A percentile compares a stretch with the other conserved stretches of the same genome.
Evolutionary conservation across 2,329 filamentous ascomycete genomes (phyloP).

Genomic region (Niveomyces coronatus): DNA sequence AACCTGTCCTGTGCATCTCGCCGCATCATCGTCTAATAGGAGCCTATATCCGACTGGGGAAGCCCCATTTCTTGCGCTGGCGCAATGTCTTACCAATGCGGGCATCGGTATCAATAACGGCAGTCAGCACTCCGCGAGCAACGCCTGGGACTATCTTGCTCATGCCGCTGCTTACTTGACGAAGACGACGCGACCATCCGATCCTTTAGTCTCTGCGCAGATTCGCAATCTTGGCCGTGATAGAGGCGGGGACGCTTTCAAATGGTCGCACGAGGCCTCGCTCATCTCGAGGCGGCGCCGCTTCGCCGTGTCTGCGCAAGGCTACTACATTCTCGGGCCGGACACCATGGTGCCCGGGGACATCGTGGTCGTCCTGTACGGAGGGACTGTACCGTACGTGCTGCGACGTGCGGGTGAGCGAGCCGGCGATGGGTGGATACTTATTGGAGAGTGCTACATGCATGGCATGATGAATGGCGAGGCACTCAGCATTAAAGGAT

Average conservation of each 20-base stretch:
- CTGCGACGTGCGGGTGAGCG: slow-evolving; percentile 13
- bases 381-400: slow-evolving; percentile 23
- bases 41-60: slow-evolving; percentile 16
- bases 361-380: slow-evolving; percentile 22
- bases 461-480: slow-evolving; percentile 28
- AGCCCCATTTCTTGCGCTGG: slow-evolving; percentile 22
- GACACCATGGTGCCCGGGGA: slow-evolving; percentile 21
- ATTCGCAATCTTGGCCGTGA: slow-evolving; percentile 17
- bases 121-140: slow-evolving; percentile 16
- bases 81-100: slow-evolving; percentile 25
- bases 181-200: slow-evolving; percentile 11
- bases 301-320: slow-evolving; percentile 21
- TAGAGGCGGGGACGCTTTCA: slow-evolving; percentile 19
- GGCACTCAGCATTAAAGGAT: slow-evolving; percentile 15
- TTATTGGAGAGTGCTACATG: slow-evolving; percentile 28
- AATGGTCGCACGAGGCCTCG: slow-evolving; percentile 26
- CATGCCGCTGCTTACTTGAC: slow-evolving; percentile 23
- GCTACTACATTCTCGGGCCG: slow-evolving; percentile 24
- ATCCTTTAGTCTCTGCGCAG: slow-evolving; percentile 12
- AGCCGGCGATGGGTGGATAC: slow-evolving; percentile 14
- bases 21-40: slow-evolving; percentile 3
- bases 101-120: slow-evolving; percentile 20
- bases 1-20: slow-evolving; percentile 15
- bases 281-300: slow-evolving; percentile 23
- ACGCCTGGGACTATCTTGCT: slow-evolving; percentile 19